Evolutionary conservation across 345 rosid genomes (phyloP).

Genomic region (Clausena lansium): DNA sequence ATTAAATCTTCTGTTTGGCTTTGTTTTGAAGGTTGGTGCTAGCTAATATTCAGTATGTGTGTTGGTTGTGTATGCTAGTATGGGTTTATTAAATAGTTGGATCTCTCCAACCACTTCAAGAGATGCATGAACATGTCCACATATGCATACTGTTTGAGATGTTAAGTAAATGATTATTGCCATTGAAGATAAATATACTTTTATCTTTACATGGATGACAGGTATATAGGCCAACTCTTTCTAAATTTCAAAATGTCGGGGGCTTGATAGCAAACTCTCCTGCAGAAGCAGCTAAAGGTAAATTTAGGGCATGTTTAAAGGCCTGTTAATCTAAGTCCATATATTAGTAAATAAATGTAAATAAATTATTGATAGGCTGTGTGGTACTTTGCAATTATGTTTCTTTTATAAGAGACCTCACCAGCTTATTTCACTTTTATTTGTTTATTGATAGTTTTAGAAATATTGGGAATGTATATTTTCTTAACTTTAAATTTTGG

Average conservation of each 20-base stretch:
- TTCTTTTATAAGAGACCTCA: neutral
- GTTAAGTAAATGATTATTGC: neutral
- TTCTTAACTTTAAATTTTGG: neutral
- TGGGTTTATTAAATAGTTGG: neutral
- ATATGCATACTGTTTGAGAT: neutral
- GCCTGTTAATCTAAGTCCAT: constrained; percentile 1
- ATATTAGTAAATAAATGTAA: constrained; percentile 1
- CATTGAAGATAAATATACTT: neutral
- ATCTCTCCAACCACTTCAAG: neutral
- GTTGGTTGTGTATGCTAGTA: neutral
- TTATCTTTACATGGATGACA: constrained; percentile 35
- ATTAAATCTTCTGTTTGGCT: neutral
- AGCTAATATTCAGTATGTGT: neutral
- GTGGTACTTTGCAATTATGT: neutral
- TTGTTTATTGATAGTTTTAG: no score
- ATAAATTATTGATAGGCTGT: constrained; percentile 1
- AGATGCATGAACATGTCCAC: neutral
- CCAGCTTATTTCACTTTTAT: no score
- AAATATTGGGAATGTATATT: neutral
- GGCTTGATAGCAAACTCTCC: constrained; percentile 76
- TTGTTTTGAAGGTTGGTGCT: neutral
- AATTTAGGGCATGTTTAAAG: constrained; percentile 12
- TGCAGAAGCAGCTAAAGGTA: constrained; percentile 77
- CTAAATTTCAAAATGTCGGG: constrained; percentile 66
- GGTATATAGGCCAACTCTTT: constrained; percentile 81